Evolutionary conservation across 2,329 filamentous ascomycete genomes (phyloP), one percentile per base, ranked within the genome.

Genomic region (Diatrype stigma): DNA sequence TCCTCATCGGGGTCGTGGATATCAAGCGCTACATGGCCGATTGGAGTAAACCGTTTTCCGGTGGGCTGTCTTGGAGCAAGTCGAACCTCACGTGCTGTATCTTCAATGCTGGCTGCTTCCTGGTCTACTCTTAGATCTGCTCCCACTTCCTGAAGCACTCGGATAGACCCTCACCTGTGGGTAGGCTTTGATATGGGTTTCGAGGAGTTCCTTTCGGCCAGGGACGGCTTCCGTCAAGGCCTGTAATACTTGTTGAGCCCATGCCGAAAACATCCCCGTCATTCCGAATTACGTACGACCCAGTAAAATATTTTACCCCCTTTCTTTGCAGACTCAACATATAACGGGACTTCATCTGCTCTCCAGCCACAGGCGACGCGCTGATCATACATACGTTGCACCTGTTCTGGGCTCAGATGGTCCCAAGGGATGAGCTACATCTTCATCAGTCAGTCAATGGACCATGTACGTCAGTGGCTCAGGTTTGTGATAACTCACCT

Each of bases 321-420:
- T 34, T 57, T 58, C 23, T 63, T 60, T 37, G 68, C 66, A 46
- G 60, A 64, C 17, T 63, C 58, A 48, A 60, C 64, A 68, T 69
- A 74, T 44, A 56, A 53, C 14, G 57, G 60, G 14, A 78, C 68
- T 26, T 66, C 56, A 3, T 74, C 64, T 12, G 57, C 49, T 38
- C 69, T 64, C 75, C 75, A 78, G 16, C 73, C 72, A 53, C 75
- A 78, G 3, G 70, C 69, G 12, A 75, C 57, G 14, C 75, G 70
- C 58, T 78, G 75, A 26, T 70, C 64, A 37, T 67, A 61, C 59
- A 78, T 60, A 35, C 75, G 64, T 50, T 70, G 53, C 32, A 66
- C 60, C 49, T 78, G 75, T n/a, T 62, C 60, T 8, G 64, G 62
- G 42, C 66, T 71, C 16, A 56, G 58, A 10, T 70, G 61, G 51